Conservation (phyloP, 192 early-diverging fungal genomes). For the Anaeromyces robustus region DNA sequence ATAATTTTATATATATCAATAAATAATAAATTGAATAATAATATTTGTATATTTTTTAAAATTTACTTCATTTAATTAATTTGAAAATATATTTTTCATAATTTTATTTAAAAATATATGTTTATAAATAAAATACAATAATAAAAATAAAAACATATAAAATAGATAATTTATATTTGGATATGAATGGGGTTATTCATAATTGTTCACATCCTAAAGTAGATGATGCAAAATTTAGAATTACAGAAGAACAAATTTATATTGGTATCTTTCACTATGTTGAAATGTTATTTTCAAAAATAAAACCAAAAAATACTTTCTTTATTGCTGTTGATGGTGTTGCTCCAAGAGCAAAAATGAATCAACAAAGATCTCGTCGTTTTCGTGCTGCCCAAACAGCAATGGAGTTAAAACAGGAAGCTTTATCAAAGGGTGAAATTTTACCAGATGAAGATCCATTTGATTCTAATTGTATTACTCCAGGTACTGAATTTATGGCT, state of each 20-base stretch:
- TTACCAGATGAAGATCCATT: conserved; percentile 45
- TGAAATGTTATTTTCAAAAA: conserved; percentile 79
- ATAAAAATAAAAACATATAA: background rate
- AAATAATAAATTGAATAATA: too few relatives aligned
- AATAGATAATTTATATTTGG: background rate
- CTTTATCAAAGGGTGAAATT: conserved; percentile 51
- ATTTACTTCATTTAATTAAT: background rate
- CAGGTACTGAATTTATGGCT: conserved; percentile 81
- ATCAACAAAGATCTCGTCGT: conserved; percentile 86
- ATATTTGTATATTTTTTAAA: background rate
- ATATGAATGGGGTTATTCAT: conserved; percentile 59
- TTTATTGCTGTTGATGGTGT: conserved; percentile 84
- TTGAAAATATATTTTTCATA: conserved; percentile 11
- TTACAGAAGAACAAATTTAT: conserved; percentile 90
- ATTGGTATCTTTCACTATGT: conserved; percentile 90
- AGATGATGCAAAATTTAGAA: conserved; percentile 65
- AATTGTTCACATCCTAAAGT: conserved; percentile 91
- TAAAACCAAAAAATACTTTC: conserved; percentile 85
- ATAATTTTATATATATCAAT: background rate
- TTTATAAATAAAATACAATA: background rate
- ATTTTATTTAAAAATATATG: conserved; percentile 5
- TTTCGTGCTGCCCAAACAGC: conserved; percentile 90
- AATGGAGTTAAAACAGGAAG: conserved; percentile 36
- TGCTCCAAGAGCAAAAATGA: conserved; percentile 46
- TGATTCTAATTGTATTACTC: conserved; percentile 97